These are phyloP conservation scores for Saturnispora bothae DNA, from an alignment of 805 yeast species.

Conservation along the genomic window DNA sequence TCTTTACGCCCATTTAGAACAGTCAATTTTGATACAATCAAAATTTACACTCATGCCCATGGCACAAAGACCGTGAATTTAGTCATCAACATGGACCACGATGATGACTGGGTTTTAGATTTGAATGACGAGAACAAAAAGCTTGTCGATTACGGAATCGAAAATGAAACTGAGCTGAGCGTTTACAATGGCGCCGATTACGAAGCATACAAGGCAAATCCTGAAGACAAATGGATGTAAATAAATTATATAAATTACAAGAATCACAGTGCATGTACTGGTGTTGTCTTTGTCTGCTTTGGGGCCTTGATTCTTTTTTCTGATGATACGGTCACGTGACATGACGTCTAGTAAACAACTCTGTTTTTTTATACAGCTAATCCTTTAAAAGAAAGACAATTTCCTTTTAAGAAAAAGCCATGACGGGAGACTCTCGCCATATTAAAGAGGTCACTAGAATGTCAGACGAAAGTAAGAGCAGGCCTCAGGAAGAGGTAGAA, in stretches of 20 bases:
- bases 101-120: slow-evolving; percentile 58
- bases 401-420: too few species aligned
- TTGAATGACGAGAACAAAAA: slow-evolving; percentile 29
- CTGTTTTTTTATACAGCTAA: too few species aligned
- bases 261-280: too few species aligned
- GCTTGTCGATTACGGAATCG: slow-evolving; percentile 44
- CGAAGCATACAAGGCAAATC: slow-evolving; percentile 59
- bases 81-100: slow-evolving; percentile 78
- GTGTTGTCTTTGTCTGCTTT: too few species aligned
- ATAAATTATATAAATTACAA: too few species aligned
- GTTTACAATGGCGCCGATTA: slow-evolving; percentile 65
- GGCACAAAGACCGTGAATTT: slow-evolving; percentile 88
- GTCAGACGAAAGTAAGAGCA: neutral
- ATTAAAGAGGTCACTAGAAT: too few species aligned
- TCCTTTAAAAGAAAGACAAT: neutral
- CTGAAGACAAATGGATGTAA: slow-evolving; percentile 79
- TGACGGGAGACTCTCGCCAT: too few species aligned
- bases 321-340: slow-evolving; percentile 10
- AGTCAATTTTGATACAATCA: slow-evolving; percentile 62
- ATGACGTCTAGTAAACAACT: too few species aligned
- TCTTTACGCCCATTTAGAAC: slow-evolving; percentile 74
- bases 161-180: slow-evolving; percentile 88
- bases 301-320: too few species aligned
- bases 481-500: neutral
- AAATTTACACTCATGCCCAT: slow-evolving; percentile 90